These are phyloP conservation scores for Colletotrichum spinosum DNA, from an alignment of 2,329 filamentous ascomycete species.

Conservation along the genomic window DNA sequence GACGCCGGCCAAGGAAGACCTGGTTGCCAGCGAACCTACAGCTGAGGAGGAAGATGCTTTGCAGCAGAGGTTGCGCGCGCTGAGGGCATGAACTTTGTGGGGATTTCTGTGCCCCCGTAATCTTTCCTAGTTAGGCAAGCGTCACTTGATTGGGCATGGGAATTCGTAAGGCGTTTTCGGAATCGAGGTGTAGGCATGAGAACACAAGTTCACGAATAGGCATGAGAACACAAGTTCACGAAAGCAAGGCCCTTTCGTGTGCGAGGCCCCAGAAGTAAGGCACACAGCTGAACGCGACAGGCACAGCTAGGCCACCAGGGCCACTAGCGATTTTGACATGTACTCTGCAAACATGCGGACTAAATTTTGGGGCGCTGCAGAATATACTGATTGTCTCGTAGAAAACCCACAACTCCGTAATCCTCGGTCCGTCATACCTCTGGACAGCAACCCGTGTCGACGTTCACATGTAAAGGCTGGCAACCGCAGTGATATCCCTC, in stretches of 20 bases:
- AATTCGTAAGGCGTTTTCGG: slow-evolving; percentile 20
- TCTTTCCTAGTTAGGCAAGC: slow-evolving; percentile 1
- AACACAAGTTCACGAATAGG: too few relatives aligned
- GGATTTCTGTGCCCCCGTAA: not conserved
- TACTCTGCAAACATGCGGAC: too few relatives aligned
- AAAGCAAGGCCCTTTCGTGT: too few relatives aligned
- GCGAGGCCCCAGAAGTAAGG: too few relatives aligned
- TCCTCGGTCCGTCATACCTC: not conserved
- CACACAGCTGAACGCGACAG: too few relatives aligned
- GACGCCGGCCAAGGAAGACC: slow-evolving; percentile 67
- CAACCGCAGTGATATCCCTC: slow-evolving; percentile 91
- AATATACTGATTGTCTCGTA: too few relatives aligned
- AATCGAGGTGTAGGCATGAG: not conserved
- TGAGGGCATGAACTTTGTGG: slow-evolving; percentile 58
- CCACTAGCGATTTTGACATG: too few relatives aligned
- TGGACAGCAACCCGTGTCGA: not conserved
- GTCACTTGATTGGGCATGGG: slow-evolving; percentile 25
- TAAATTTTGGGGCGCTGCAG: too few relatives aligned
- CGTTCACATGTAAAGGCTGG: slow-evolving; percentile 84
- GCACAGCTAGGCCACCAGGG: too few relatives aligned
- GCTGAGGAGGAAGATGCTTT: slow-evolving; percentile 84
- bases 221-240: too few relatives aligned
- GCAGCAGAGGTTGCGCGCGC: slow-evolving; percentile 68
- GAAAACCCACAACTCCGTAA: too few relatives aligned
- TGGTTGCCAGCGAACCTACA: slow-evolving; percentile 73